Conservation (phyloP, 1,284 basidiomycete genomes). For the Naganishia liquefaciens region DNA sequence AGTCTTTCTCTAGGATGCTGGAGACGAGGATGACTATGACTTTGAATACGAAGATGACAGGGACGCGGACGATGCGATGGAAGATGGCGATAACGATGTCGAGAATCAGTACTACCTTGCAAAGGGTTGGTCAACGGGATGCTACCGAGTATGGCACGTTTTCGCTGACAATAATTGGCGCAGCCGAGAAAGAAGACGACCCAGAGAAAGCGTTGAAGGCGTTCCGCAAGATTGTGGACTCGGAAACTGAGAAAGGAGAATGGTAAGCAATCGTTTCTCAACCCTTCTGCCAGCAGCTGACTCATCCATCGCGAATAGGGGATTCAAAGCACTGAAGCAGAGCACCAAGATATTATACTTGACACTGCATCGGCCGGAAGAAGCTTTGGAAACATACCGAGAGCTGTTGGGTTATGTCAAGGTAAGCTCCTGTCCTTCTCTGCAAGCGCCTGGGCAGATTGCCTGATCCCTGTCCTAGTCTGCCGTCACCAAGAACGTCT, state of each 20-base stretch:
- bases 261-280: conserved; percentile 63
- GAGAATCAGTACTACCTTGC: conserved; percentile 99
- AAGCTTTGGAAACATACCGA: conserved; percentile 83
- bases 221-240: conserved; percentile 80
- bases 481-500: conserved; percentile 58
- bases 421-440: conserved; percentile 40
- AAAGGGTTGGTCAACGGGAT: conserved; percentile 67
- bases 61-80: conserved; percentile 70
- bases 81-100: conserved; percentile 78
- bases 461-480: conserved; percentile 35
- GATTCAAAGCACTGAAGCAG: conserved; percentile 98
- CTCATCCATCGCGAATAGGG: conserved; percentile 62
- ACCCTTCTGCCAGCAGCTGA: not conserved
- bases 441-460: not conserved
- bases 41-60: conserved; percentile 88
- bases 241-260: conserved; percentile 86
- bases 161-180: conserved; percentile 24
- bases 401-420: conserved; percentile 88
- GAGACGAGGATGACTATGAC: conserved; percentile 73
- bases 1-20: conserved; percentile 46
- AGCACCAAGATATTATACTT: conserved; percentile 93
- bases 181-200: conserved; percentile 88
- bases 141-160: not conserved
- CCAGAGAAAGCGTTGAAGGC: conserved; percentile 85
- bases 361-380: conserved; percentile 70